A percentile compares a stretch with the other conserved stretches of the same genome.
Conservation (phyloP, 139 green algal genomes). For the Chlamydomonas eustigma region DNA sequence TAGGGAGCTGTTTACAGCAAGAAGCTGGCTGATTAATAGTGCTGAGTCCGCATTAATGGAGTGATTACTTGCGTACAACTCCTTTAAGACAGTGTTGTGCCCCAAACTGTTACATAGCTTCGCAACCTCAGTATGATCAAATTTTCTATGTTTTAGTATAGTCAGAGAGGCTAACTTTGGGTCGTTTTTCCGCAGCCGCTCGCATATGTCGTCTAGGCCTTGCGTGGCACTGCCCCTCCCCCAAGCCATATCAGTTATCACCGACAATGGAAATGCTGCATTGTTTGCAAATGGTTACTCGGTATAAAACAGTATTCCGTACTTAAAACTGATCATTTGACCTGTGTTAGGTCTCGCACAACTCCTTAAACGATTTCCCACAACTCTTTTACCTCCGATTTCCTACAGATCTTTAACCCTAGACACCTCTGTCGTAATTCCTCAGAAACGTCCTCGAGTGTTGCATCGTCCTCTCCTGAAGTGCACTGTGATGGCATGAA, state of each 20-base stretch:
- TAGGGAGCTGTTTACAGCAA: constrained; percentile 22
- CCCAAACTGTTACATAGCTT: constrained; percentile 16
- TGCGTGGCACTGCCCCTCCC: constrained; percentile 9
- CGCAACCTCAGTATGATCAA: constrained; percentile 16
- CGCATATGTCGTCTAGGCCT: constrained; percentile 27
- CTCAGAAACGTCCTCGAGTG: too few species aligned
- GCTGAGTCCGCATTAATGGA: constrained; percentile 18
- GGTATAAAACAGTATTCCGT: too few species aligned
- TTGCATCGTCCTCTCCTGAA: too few species aligned
- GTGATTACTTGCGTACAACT: constrained; percentile 35
- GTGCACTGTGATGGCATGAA: too few species aligned
- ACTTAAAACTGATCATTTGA: too few species aligned
- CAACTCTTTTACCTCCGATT: too few species aligned
- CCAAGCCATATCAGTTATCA: constrained; percentile 29
- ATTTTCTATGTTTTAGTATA: constrained; percentile 27
- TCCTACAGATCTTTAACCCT: too few species aligned
- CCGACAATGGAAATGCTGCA: too few species aligned
- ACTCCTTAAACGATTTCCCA: too few species aligned
- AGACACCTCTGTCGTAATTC: too few species aligned
- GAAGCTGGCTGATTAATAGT: constrained; percentile 10
- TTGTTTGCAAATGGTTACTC: too few species aligned
- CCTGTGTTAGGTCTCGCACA: too few species aligned
- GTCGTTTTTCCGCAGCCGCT: constrained; percentile 26
- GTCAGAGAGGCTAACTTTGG: constrained; percentile 26
- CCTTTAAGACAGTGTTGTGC: constrained; percentile 29